Conservation (phyloP, 2,329 filamentous ascomycete species). For the Knoxdaviesia proteae region DNA sequence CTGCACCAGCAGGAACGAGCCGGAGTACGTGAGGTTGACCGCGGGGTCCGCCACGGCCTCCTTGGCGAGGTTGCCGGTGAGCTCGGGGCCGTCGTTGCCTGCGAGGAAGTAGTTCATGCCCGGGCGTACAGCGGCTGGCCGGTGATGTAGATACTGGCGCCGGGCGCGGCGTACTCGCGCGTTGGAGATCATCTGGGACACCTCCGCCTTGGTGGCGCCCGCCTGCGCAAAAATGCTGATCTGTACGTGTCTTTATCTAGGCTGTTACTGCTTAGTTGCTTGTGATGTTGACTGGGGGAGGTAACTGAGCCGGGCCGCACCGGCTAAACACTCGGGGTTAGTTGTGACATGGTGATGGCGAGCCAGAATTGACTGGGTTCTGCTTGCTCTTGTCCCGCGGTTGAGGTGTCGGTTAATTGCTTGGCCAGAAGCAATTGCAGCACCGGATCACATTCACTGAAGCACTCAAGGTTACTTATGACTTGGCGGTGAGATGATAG, state of each 20-base stretch:
- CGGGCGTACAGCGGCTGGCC: slow-evolving; percentile 11
- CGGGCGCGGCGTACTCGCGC: slow-evolving; percentile 9
- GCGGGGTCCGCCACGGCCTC: slow-evolving; percentile 7
- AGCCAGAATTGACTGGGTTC: too few relatives aligned
- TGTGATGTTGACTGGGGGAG: too few relatives aligned
- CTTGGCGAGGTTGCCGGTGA: slow-evolving; percentile 9
- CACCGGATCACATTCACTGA: too few relatives aligned
- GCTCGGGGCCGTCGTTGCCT: slow-evolving; percentile 7
- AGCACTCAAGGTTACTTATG: too few relatives aligned
- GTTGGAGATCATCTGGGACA: slow-evolving; percentile 11
- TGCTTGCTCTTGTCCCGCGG: too few relatives aligned
- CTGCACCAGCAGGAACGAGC: slow-evolving; percentile 8
- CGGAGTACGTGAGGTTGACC: slow-evolving; percentile 8
- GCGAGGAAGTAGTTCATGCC: slow-evolving; percentile 9
- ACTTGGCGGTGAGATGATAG: too few relatives aligned
- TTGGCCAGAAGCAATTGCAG: too few relatives aligned
- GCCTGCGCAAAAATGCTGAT: slow-evolving; percentile 12
- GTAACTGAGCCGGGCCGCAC: too few relatives aligned
- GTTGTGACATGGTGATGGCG: too few relatives aligned
- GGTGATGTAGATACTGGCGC: slow-evolving; percentile 10
- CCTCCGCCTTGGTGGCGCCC: slow-evolving; percentile 11
- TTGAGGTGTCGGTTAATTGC: too few relatives aligned
- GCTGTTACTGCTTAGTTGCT: too few relatives aligned
- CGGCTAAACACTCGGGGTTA: too few relatives aligned
- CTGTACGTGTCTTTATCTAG: slow-evolving; percentile 5